Conservation (phyloP, 2,329 filamentous ascomycete genomes). For the Curvularia eragrostidis region DNA sequence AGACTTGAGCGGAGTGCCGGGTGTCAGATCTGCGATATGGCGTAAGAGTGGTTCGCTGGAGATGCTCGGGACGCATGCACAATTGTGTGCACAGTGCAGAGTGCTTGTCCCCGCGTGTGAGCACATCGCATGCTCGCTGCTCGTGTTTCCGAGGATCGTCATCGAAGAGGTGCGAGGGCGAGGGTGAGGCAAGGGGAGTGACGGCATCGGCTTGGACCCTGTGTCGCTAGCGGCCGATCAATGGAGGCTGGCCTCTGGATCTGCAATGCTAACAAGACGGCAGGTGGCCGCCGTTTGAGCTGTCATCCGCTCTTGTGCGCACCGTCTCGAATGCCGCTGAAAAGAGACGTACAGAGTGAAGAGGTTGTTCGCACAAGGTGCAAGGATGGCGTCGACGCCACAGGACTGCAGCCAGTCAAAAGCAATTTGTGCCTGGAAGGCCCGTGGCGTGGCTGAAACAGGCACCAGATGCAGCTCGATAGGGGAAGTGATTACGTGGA, state of each 20-base stretch:
- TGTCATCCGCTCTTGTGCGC: background rate
- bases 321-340: background rate
- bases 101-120: background rate
- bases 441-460: conserved; percentile 13
- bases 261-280: conserved; percentile 12
- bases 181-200: background rate
- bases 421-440: conserved; percentile 7
- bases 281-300: background rate
- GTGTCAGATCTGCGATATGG: conserved; percentile 3
- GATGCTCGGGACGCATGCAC: background rate
- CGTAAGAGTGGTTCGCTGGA: conserved; percentile 1
- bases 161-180: background rate
- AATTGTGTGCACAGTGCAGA: conserved; percentile 2
- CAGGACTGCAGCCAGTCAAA: conserved; percentile 13
- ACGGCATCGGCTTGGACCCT: conserved; percentile 10
- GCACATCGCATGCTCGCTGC: conserved; percentile 1
- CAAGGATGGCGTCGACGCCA: conserved; percentile 3
- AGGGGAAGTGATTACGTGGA: conserved; percentile 22
- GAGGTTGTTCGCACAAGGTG: background rate
- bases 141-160: background rate
- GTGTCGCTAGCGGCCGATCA: conserved; percentile 12
- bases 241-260: conserved; percentile 10
- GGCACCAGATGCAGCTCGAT: conserved; percentile 10
- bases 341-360: background rate
- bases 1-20: background rate